Percentiles rank a stretch among this genome's conserved stretches.
Conservation (phyloP, 257 asterid species). For the Solanum chiquidenum region DNA sequence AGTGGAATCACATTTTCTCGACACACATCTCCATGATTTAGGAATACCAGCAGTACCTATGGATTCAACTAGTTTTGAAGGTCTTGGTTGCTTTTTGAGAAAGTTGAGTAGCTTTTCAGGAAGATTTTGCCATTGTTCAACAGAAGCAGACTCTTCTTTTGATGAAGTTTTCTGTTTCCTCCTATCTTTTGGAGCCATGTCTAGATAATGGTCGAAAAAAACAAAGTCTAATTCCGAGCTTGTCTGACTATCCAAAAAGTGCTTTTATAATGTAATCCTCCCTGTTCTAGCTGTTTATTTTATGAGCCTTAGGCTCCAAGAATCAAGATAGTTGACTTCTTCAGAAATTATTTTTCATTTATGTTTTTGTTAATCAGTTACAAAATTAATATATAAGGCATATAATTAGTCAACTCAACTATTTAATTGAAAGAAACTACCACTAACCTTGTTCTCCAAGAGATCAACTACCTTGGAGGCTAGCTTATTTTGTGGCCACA, state of each 20-base stretch:
- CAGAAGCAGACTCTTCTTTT: neutral
- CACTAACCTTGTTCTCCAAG: neutral
- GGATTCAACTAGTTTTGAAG: neutral
- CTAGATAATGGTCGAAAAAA: neutral
- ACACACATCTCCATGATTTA: neutral
- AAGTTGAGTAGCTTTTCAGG: neutral
- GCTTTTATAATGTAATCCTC: neutral
- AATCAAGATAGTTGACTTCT: neutral
- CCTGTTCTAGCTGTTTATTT: neutral
- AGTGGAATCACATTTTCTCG: slow-evolving; percentile 3
- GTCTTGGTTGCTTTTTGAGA: neutral
- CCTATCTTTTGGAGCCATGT: neutral
- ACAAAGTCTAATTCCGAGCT: neutral
- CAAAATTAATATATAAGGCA: neutral
- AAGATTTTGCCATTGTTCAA: neutral
- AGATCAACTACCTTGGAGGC: neutral
- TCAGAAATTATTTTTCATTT: neutral
- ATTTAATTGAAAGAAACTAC: neutral
- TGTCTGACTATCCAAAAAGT: neutral
- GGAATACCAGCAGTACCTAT: neutral
- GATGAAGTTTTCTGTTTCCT: neutral
- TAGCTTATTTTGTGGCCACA: neutral
- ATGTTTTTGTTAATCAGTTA: neutral
- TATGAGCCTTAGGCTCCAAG: neutral
- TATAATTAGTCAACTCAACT: neutral